Evolutionary conservation across 2,329 filamentous ascomycete species (phyloP).

Genomic region (Fusarium begoniae): DNA sequence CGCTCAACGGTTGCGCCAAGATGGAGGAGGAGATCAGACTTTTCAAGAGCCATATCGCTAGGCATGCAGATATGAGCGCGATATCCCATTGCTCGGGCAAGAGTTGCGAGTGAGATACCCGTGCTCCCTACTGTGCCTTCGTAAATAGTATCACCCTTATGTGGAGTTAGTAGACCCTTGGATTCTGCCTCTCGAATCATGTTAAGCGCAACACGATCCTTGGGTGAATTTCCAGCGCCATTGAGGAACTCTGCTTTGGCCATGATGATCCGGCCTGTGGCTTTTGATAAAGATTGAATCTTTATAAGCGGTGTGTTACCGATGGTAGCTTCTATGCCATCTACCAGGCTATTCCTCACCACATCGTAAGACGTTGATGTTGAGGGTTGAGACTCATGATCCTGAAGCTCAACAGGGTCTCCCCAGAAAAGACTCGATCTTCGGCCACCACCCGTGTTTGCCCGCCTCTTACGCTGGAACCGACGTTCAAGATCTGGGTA

Average conservation of each 20-base stretch:
- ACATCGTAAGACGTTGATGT: conserved; percentile 34
- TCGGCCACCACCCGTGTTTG: conserved; percentile 36
- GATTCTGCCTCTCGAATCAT: conserved; percentile 88
- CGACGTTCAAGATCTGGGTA: conserved; percentile 77
- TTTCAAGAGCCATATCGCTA: conserved; percentile 87
- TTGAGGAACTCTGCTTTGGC: conserved; percentile 98
- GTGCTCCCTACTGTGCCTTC: conserved; percentile 97
- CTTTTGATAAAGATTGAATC: conserved; percentile 85
- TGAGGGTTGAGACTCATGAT: conserved; percentile 56
- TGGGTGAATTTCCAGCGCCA: conserved; percentile 91
- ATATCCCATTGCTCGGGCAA: conserved; percentile 90
- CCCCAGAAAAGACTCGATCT: conserved; percentile 58
- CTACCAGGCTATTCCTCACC: conserved; percentile 59
- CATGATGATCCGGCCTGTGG: conserved; percentile 87
- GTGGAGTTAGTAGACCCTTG: conserved; percentile 76
- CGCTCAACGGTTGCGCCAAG: conserved; percentile 93
- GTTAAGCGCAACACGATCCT: conserved; percentile 91
- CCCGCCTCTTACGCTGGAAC: conserved; percentile 60
- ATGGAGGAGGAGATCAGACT: conserved; percentile 86
- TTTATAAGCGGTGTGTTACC: conserved; percentile 91
- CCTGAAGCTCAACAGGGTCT: conserved; percentile 62
- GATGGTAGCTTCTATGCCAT: conserved; percentile 91
- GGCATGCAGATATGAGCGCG: conserved; percentile 98
- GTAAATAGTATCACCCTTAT: conserved; percentile 92
- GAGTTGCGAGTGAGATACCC: conserved; percentile 90